These are phyloP conservation scores for Akanthomyces muscarius DNA, from an alignment of 2,329 filamentous ascomycete species.

Conservation along the genomic window DNA sequence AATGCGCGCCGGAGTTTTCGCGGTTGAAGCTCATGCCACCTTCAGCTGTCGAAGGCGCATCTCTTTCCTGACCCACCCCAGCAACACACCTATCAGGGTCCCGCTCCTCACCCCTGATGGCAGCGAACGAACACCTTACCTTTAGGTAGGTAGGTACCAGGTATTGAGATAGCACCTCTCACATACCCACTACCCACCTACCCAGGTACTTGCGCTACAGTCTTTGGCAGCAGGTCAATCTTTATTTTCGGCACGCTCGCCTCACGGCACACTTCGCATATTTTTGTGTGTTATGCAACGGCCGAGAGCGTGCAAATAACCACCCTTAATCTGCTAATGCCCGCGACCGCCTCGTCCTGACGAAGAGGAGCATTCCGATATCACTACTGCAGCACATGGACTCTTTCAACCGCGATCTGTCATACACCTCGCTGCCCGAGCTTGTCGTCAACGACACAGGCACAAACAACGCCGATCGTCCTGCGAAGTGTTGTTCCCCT, in stretches of 20 bases:
- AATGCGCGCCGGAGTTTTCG: background rate
- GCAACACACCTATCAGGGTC: background rate
- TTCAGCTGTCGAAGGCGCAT: background rate
- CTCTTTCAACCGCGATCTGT: background rate
- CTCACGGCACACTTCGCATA: background rate
- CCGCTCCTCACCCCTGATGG: background rate
- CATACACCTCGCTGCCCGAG: conserved; percentile 19
- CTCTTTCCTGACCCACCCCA: background rate
- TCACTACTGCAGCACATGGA: conserved; percentile 4
- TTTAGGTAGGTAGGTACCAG: background rate
- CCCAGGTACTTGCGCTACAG: background rate
- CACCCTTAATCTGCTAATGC: background rate
- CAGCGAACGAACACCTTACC: background rate
- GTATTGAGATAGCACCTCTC: too few relatives aligned
- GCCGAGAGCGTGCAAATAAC: background rate
- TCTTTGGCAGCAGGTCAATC: background rate
- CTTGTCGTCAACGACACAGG: conserved; percentile 18
- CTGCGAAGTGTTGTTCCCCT: background rate
- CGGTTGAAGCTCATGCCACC: background rate
- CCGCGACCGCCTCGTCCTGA: background rate
- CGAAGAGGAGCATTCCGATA: background rate
- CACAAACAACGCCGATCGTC: background rate
- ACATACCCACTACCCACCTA: too few relatives aligned
- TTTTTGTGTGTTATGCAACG: background rate
- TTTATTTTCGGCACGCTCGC: background rate